These are phyloP conservation scores for Sutorius australiensis DNA, from an alignment of 768 basidiomycete species.

Conservation along the genomic window DNA sequence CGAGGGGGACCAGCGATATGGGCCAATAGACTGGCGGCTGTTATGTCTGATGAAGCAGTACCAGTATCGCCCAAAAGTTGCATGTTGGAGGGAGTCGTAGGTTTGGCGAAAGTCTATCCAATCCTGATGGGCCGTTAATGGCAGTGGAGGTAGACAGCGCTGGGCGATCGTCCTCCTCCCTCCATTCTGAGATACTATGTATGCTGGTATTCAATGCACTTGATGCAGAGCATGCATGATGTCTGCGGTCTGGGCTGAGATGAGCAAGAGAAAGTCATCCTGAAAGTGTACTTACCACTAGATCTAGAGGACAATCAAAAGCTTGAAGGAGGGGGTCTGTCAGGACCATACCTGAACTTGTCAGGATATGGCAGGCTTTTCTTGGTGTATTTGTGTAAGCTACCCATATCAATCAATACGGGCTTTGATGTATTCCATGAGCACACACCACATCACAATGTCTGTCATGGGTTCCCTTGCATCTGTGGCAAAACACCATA, in stretches of 20 bases:
- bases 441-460: conserved; percentile 62
- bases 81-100: conserved; percentile 21
- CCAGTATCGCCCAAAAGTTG: conserved; percentile 22
- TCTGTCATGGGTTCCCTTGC: conserved; percentile 69
- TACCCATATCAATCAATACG: conserved; percentile 21
- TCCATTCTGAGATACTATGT: conserved; percentile 33
- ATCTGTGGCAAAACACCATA: conserved; percentile 73
- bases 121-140: conserved; percentile 31
- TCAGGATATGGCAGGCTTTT: conserved; percentile 68
- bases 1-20: conserved; percentile 45
- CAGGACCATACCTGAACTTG: conserved; percentile 65
- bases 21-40: conserved; percentile 44
- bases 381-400: conserved; percentile 65
- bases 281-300: conserved; percentile 19
- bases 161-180: conserved; percentile 22
- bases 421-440: neutral
- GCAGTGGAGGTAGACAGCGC: conserved; percentile 9
- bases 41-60: conserved; percentile 23
- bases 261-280: conserved; percentile 3
- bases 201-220: conserved; percentile 35
- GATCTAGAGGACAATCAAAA: conserved; percentile 32
- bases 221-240: conserved; percentile 29
- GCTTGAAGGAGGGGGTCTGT: conserved; percentile 59
- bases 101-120: conserved; percentile 45
- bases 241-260: conserved; percentile 17